Conservation (phyloP, 345 rosid species). For the Gossypium arboreum region DNA sequence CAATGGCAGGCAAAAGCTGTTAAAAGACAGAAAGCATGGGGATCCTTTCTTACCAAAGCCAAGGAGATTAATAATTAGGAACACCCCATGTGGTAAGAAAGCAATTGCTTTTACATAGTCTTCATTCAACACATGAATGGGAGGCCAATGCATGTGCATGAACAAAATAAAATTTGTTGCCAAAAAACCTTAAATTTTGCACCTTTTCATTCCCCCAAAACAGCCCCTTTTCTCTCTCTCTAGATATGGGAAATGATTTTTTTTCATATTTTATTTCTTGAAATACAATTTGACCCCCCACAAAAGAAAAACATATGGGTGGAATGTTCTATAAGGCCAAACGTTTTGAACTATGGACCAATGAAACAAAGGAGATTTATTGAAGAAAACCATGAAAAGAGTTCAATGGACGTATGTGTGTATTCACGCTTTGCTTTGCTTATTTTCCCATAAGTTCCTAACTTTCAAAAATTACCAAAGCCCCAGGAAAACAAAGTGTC, state of each 20-base stretch:
- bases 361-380: neutral
- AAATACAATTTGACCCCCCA: no score
- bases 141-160: neutral
- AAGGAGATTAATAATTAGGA: neutral
- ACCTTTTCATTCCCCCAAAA: neutral
- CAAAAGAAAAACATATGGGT: neutral
- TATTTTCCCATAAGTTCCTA: neutral
- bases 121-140: no score
- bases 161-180: neutral
- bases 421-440: neutral
- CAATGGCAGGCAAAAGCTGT: neutral
- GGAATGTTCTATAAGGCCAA: neutral
- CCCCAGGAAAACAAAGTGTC: neutral
- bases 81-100: neutral
- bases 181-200: neutral
- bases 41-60: neutral
- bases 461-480: neutral
- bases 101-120: neutral
- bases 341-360: neutral
- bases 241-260: neutral
- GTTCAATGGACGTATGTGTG: neutral
- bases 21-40: neutral
- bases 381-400: neutral
- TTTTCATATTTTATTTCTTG: neutral
- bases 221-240: neutral